Evolutionary conservation across 495 filamentous ascomycete genomes (phyloP), one percentile per base, ranked within the genome.

Genomic region (Lepidopterella palustris): DNA sequence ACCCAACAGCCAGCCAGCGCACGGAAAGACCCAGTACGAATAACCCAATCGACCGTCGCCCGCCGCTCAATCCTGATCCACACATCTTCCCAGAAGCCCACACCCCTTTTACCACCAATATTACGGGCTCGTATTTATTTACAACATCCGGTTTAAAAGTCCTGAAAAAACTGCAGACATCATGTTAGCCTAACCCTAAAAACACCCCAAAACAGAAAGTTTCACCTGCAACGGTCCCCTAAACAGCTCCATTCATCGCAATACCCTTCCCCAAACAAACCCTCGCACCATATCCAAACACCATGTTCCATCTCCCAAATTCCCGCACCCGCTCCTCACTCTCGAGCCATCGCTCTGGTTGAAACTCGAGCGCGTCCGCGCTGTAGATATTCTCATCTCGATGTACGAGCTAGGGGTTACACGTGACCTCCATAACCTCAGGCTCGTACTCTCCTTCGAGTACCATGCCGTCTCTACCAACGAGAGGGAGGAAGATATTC

Each of bases 211-310:
- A 6, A 28, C 24, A 53, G 10, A 6, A 24, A 53, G 6, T 21
- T 24, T 24, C 25, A 28, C 11, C n/a, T 55, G n/a, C 5, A 39
- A 48, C 35, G 58, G 73, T 26, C 68, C 72, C 70, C 82, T 82
- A 57, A 78, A 81, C 59, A 84, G 61, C 70, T 85, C 80, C 72
- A 80, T n/a, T 78, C 67, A 79, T 71, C 4, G 81, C 81, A 65
- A 85, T 76, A 61, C 77, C 74, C 59, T 69, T 76, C 0, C 82
- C 82, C 50, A 84, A 57, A 63, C 82, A 85, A 10, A 76, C 72
- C 45, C 80, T 70, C 11, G 79, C 65, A 1, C 81, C 81, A 67
- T 78, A 78, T 25, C 80, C 80, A 70, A 84, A 84, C 0, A 69
- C 73, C 58, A 83, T 68, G 40, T 76, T 77, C 53, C 79, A 76